These are phyloP conservation scores for Cordyceps militaris DNA, from an alignment of 2,329 filamentous ascomycete genomes.

Conservation along the genomic window DNA sequence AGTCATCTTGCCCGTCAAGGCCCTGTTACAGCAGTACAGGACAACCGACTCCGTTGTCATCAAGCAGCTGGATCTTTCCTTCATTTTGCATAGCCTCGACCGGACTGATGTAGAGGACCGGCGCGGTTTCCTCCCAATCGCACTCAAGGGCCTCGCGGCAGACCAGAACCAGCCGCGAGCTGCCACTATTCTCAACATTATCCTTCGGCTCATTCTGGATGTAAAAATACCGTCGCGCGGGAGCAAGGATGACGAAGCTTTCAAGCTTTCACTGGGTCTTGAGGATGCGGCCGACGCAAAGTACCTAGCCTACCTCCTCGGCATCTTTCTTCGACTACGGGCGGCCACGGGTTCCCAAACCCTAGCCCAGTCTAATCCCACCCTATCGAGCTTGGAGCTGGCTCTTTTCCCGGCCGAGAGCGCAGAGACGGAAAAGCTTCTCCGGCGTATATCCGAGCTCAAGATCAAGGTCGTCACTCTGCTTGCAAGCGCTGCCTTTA, in stretches of 20 bases:
- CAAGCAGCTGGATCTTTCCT: slow-evolving; percentile 80
- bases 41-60: slow-evolving; percentile 64
- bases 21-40: slow-evolving; percentile 85
- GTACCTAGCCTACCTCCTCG: slow-evolving; percentile 69
- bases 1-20: slow-evolving; percentile 76
- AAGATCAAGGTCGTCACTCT: slow-evolving; percentile 59
- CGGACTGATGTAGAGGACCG: slow-evolving; percentile 52
- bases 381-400: slow-evolving; percentile 24
- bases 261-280: slow-evolving; percentile 62
- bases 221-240: slow-evolving; percentile 68
- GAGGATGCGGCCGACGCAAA: slow-evolving; percentile 59
- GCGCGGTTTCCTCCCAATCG: slow-evolving; percentile 60
- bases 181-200: slow-evolving; percentile 70
- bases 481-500: slow-evolving; percentile 79
- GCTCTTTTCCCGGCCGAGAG: slow-evolving; percentile 25
- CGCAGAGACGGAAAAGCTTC: slow-evolving; percentile 57
- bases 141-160: slow-evolving; percentile 25
- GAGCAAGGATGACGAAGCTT: slow-evolving; percentile 65
- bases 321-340: slow-evolving; percentile 56
- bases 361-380: slow-evolving; percentile 28
- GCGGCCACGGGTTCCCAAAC: slow-evolving; percentile 24
- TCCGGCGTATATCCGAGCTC: slow-evolving; percentile 34
- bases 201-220: slow-evolving; percentile 67
- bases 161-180: slow-evolving; percentile 26
- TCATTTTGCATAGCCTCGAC: slow-evolving; percentile 72